Evolutionary conservation across 2,329 filamentous ascomycete species (phyloP), one percentile per base, ranked within the genome.

Genomic region (Aureobasidium leucospermi): DNA sequence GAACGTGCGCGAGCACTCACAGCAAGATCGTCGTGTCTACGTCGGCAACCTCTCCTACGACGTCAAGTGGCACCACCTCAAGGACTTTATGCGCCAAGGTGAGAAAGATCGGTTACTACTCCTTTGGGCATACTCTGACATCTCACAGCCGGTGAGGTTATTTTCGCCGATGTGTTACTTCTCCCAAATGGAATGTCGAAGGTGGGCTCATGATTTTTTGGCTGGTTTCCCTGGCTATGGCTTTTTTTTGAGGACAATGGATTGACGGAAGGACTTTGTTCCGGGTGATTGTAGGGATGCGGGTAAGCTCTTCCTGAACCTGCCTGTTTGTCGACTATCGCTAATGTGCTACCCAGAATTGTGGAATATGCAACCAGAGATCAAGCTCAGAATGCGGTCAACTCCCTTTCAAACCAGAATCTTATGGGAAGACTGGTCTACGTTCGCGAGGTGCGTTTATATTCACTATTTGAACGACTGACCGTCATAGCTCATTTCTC

Each of bases 121-220:
- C 29, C 7, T 5, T 13, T 32, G 32, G 41, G 9, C 36, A n/a
- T 16, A n/a, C 55, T 32, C 38, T 55, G 41, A 59, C 36, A 45
- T 31, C 56, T 64, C 63, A 69, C 78, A 97, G 94, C 94, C 81
- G 94, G 94, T 84, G 93, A 97, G 78, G 94, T 99, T 76, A 86
- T 97, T 81, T 99, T 96, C 81, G 94, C 94, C 81, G 94, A 99
- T 84, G 94, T 99, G 74, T 87, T 99, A 79, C 84, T 96, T 78
- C 91, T 99, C 87, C 94, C 94, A 74, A 99, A 99, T 85, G 94
- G 94, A 92, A 99, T 99, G 94, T 97, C 93, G 90, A 99, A 99
- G 93, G 93, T 97, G 92, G 90, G 90, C 91, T 85, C 81, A 83
- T 92, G 88, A 88, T 48, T 58, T 85, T 86, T 84, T 86, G 88